Evolutionary conservation across 75 land plant genomes (phyloP), one percentile per base, ranked within the genome.

Genomic region (Pinus taeda): DNA sequence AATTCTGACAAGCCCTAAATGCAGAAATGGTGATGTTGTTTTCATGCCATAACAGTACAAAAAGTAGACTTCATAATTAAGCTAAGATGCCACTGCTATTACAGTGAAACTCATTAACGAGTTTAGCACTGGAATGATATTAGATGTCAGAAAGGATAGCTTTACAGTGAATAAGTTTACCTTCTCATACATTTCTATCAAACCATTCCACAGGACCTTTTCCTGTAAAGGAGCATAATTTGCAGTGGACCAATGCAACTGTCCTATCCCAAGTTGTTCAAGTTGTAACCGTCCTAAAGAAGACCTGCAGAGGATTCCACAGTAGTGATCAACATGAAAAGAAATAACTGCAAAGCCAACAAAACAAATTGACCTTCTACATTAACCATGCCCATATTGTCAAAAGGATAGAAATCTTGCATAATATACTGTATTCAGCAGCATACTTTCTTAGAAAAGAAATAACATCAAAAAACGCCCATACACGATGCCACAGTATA

Each of bases 171-270:
- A 45, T 63, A 24, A 29, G 58, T 56, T 88, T 79, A 93, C 97
- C 97, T 94, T 88, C 65, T 96, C 90, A 77, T 96, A 94, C 85
- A 96, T 95, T 78, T 87, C 95, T 57, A 92, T 90, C 61, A 96
- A 78, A 53, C 99, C 99, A 85, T 90, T 88, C 99, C 99, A 96
- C 13, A 96, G 88, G 62, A 97, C 99, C 64, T 37, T 71, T 84
- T 96, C 99, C 62, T 94, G 99, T 33, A 92, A 74, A 57, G 97
- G 99, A 69, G 99, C 99, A 88, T 96, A 96, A 71, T 96, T 96
- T 79, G 98, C 93, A 37, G 99, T 88, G 62, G 95, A 92, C 99
- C 99, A 96, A 77, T 96, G 99, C 76, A 96, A 80, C 73, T 96
- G 99, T 6, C 98, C 99, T 33, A 96, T 89, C 56, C 91, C 97